A percentile compares a stretch with the other conserved stretches of the same genome.
These are phyloP conservation scores for Rhizopogon rudus DNA, from an alignment of 768 basidiomycete species.

Conservation along the genomic window DNA sequence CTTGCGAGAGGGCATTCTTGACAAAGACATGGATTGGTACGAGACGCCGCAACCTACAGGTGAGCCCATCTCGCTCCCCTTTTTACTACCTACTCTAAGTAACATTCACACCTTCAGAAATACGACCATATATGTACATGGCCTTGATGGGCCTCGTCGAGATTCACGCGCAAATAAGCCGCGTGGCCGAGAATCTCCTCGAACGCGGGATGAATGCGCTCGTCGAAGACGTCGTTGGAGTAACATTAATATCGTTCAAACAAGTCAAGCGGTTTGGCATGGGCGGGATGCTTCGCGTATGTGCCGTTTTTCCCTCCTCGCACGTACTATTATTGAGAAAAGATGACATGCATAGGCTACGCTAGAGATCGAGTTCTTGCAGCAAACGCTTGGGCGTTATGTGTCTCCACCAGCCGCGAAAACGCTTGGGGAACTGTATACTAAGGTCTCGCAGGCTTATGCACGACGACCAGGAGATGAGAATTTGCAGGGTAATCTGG, in stretches of 20 bases:
- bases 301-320: constrained; percentile 22
- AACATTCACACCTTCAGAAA: constrained; percentile 48
- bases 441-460: constrained; percentile 92
- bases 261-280: constrained; percentile 92
- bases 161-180: constrained; percentile 87
- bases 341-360: constrained; percentile 66
- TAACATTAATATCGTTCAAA: constrained; percentile 81
- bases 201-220: constrained; percentile 78
- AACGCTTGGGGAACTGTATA: constrained; percentile 88
- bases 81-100: constrained; percentile 4
- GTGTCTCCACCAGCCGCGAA: constrained; percentile 77
- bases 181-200: constrained; percentile 72
- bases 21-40: constrained; percentile 86
- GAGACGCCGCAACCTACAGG: constrained; percentile 91
- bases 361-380: constrained; percentile 98
- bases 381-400: constrained; percentile 89
- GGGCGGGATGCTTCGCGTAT: constrained; percentile 95
- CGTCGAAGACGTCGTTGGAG: constrained; percentile 77
- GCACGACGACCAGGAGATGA: constrained; percentile 79
- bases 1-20: constrained; percentile 75
- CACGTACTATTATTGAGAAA: background rate
- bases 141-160: constrained; percentile 84
- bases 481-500: constrained; percentile 81
- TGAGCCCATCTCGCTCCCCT: constrained; percentile 26
- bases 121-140: constrained; percentile 92